Conservation (phyloP, 495 filamentous ascomycete species). For the Neurospora africana region DNA sequence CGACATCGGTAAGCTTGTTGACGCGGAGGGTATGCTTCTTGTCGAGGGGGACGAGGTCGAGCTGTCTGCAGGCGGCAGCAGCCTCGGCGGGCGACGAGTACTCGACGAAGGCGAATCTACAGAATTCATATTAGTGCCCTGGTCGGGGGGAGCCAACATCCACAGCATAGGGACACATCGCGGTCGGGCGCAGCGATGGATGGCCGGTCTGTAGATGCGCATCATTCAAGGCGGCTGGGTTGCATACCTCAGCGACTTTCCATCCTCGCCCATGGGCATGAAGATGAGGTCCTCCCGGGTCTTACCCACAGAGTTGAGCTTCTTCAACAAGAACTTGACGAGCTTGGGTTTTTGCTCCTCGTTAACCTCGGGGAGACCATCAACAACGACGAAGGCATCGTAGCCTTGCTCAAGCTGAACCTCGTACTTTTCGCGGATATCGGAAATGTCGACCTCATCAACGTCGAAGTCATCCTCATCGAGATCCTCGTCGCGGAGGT, state of each 20-base stretch:
- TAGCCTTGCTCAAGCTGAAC: slow-evolving; percentile 91
- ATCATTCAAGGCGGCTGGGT: background rate
- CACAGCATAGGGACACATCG: background rate
- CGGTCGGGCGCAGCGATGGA: background rate
- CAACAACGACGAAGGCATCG: slow-evolving; percentile 89
- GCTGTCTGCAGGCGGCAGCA: slow-evolving; percentile 70
- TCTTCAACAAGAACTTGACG: slow-evolving; percentile 86
- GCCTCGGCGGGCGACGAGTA: slow-evolving; percentile 90
- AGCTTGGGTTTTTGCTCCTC: slow-evolving; percentile 82
- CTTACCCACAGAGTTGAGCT: slow-evolving; percentile 72
- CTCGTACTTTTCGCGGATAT: slow-evolving; percentile 85
- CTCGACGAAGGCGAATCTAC: slow-evolving; percentile 88
- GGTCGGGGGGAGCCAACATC: background rate
- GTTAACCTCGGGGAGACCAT: slow-evolving; percentile 78
- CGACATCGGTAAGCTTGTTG: slow-evolving; percentile 97
- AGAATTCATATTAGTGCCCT: slow-evolving; percentile 7
- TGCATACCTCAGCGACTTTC: slow-evolving; percentile 67
- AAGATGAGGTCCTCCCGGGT: slow-evolving; percentile 77
- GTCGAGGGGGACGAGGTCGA: slow-evolving; percentile 77
- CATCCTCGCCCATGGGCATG: slow-evolving; percentile 82
- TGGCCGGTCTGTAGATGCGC: background rate
- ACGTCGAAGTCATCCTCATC: slow-evolving; percentile 84
- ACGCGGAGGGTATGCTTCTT: slow-evolving; percentile 90
- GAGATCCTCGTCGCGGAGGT: slow-evolving; percentile 55
- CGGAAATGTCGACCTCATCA: slow-evolving; percentile 89